These are phyloP conservation scores for Beauveria asiatica DNA, from an alignment of 2,329 filamentous ascomycete species.

Conservation along the genomic window DNA sequence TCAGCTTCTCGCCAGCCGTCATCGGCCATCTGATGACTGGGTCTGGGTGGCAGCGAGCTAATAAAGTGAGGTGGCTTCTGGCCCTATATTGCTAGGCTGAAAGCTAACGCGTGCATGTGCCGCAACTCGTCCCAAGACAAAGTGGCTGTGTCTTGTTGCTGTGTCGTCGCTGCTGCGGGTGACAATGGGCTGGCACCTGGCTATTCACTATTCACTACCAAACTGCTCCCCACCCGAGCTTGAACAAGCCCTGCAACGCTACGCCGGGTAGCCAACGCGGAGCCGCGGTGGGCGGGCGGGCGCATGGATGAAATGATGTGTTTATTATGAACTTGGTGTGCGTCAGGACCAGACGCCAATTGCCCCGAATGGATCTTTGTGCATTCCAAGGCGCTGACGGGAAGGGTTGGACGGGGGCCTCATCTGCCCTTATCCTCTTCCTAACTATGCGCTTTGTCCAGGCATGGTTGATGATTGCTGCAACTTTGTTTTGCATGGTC, in stretches of 20 bases:
- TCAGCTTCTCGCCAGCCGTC: background rate
- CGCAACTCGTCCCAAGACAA: background rate
- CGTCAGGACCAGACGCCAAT: background rate
- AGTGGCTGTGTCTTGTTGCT: background rate
- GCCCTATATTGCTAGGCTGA: background rate
- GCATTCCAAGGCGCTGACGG: background rate
- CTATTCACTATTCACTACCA: background rate
- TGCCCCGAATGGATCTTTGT: background rate
- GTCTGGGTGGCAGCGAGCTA: background rate
- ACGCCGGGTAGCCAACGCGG: slow-evolving; percentile 1
- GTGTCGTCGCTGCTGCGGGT: background rate
- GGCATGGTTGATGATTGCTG: background rate
- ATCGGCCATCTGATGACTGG: background rate
- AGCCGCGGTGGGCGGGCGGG: slow-evolving; percentile 6
- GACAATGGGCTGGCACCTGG: background rate
- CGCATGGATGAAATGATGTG: background rate
- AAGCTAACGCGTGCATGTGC: background rate
- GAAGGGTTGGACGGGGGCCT: background rate
- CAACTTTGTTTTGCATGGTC: background rate
- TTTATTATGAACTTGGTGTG: background rate
- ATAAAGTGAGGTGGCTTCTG: background rate
- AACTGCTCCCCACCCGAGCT: background rate
- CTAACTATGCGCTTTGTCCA: background rate
- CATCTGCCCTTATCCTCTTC: background rate
- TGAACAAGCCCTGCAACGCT: background rate